Evolutionary conservation across 345 rosid species (phyloP).

Genomic region (Isatis tinctoria): DNA sequence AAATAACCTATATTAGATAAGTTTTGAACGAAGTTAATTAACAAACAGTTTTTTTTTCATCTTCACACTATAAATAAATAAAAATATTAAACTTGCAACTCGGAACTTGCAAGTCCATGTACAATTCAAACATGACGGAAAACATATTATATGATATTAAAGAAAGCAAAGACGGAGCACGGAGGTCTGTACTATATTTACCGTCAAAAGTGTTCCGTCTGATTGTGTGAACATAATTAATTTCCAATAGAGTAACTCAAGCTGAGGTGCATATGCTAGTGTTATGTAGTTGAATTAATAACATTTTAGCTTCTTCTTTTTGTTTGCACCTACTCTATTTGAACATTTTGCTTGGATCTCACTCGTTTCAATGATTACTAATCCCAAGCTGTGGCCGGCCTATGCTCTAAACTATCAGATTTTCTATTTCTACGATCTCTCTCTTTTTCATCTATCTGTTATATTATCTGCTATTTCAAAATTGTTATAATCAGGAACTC

Average conservation of each 20-base stretch:
- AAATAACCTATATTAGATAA: not conserved
- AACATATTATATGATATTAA: not conserved
- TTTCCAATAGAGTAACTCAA: not conserved
- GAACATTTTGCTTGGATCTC: not conserved
- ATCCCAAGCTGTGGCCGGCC: not conserved
- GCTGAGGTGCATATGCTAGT: not conserved
- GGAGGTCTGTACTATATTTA: not conserved
- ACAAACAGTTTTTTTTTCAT: not conserved
- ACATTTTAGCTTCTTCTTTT: too few relatives aligned
- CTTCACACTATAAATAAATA: not conserved
- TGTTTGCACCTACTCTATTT: not conserved
- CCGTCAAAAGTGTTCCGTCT: not conserved
- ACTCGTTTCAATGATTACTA: not conserved
- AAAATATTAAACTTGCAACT: not conserved
- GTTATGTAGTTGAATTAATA: not conserved
- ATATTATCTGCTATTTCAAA: too few relatives aligned
- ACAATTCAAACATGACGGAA: conserved; percentile 26
- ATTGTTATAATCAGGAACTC: too few relatives aligned
- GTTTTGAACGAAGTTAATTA: not conserved
- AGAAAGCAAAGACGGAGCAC: not conserved
- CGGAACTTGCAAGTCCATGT: not conserved
- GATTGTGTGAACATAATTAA: not conserved
- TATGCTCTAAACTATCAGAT: not conserved
- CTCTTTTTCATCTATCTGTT: not conserved
- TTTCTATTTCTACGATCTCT: not conserved